These are phyloP conservation scores for Lepidium sativum DNA, from an alignment of 345 rosid species.

Conservation along the genomic window DNA sequence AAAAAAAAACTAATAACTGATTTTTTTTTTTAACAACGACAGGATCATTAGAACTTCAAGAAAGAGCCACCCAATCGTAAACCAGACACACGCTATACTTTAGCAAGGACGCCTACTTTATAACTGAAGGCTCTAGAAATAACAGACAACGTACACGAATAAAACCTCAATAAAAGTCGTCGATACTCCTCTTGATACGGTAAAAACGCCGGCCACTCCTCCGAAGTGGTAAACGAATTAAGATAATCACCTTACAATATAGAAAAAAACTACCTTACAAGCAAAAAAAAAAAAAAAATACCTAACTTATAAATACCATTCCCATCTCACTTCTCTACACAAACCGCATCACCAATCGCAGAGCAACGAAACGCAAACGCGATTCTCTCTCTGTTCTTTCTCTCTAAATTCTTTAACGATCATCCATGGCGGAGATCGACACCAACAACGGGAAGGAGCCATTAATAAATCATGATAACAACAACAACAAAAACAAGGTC, in stretches of 20 bases:
- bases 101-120: no score
- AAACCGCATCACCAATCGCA: background rate
- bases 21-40: no score
- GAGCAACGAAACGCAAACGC: slow-evolving; percentile 3
- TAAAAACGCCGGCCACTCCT: no score
- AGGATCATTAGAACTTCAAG: no score
- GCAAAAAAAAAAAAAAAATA: background rate
- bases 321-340: background rate
- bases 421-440: slow-evolving; percentile 22
- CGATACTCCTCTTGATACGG: no score
- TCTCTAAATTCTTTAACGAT: background rate
- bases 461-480: slow-evolving; percentile 22
- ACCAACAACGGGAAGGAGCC: slow-evolving; percentile 17
- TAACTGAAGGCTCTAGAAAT: no score
- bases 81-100: no score
- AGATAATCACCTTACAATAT: background rate
- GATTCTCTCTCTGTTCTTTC: slow-evolving; percentile 1
- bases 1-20: background rate
- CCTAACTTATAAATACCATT: slow-evolving; percentile 15
- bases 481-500: slow-evolving; percentile 22
- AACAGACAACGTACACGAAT: no score
- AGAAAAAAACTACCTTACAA: background rate
- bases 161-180: no score
- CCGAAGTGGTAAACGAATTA: no score
- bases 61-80: no score